Evolutionary conservation across 208 protist genomes (phyloP), one percentile per base, ranked within the genome.

Genomic region (Spongospora subterranea): DNA sequence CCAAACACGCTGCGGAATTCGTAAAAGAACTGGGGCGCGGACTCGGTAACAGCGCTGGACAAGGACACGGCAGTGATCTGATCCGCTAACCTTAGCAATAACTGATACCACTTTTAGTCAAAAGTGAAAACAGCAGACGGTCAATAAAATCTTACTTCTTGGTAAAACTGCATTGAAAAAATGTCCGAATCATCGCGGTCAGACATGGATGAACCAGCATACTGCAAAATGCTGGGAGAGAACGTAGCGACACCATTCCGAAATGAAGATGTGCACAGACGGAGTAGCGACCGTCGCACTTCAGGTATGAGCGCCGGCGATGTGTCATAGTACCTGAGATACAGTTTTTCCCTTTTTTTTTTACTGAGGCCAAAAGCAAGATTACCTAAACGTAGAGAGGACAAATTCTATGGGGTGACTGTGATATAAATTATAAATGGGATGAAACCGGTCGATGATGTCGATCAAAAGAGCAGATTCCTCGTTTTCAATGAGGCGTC

Each of bases 311-410:
- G n/a, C 6, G 71, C 71, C 6, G 40, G n/a, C 17, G 71, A 6
- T 6, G 17, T n/a, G 71, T 82, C 71, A 43, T 82, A 82, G 40
- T 82, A 82, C n/a, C 71, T 82, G 71, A 45, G 6, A 13, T n/a
- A n/a, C n/a, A n/a, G n/a, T n/a, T n/a, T n/a, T n/a, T n/a, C n/a
- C n/a, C n/a, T n/a, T n/a, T n/a, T n/a, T n/a, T n/a, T n/a, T n/a
- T n/a, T n/a, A n/a, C n/a, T n/a, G n/a, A n/a, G n/a, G n/a, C n/a
- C n/a, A n/a, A n/a, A n/a, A 65, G 29, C 54, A 29, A 65, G 20
- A 29, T 65, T 65, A 82, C 71, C 40, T 82, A 13, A 82, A 82
- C 35, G n/a, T 40, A 39, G 6, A 20, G 6, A 82, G 40, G n/a
- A 82, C n/a, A 6, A 17, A 39, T 35, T 6, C 35, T 6, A 82